These are phyloP conservation scores for Murraya paniculata DNA, from an alignment of 345 rosid genomes.

Conservation along the genomic window DNA sequence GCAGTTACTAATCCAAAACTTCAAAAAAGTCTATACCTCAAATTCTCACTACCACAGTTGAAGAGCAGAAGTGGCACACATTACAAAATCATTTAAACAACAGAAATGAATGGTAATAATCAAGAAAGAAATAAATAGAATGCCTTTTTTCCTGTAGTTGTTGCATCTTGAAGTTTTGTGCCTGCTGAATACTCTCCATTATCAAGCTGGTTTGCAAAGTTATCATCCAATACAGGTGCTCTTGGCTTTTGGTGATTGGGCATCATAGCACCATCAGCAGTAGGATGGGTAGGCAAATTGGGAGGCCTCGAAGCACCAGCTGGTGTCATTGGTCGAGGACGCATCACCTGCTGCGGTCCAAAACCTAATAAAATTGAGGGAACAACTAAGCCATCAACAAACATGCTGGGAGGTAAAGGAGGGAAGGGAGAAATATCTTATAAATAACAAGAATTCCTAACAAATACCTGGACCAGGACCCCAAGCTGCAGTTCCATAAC, in stretches of 20 bases:
- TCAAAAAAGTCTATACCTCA: not conserved
- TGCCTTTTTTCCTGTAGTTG: conserved; percentile 61
- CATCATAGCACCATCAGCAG: conserved; percentile 35
- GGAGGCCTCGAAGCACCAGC: conserved; percentile 71
- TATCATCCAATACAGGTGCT: conserved; percentile 47
- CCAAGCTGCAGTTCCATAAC: conserved; percentile 76
- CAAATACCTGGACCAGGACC: conserved; percentile 62
- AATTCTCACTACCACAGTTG: not conserved
- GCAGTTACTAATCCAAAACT: not conserved
- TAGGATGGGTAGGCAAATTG: conserved; percentile 41
- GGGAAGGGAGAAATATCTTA: conserved; percentile 18
- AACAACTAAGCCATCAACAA: conserved; percentile 15
- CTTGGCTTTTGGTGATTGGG: conserved; percentile 52
- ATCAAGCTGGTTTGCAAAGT: conserved; percentile 55
- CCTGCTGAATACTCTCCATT: conserved; percentile 38
- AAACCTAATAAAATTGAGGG: conserved; percentile 47
- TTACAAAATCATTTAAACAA: not conserved
- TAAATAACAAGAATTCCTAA: conserved; percentile 23
- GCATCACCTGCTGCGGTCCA: conserved; percentile 60
- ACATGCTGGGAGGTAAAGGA: conserved; percentile 14
- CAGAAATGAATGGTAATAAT: not conserved
- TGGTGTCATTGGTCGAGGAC: conserved; percentile 49
- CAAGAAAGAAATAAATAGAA: conserved; percentile 9
- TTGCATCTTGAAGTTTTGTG: conserved; percentile 43
- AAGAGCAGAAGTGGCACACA: not conserved